Conservation (phyloP, 2,329 filamentous ascomycete species). For the Aspergillus caelatus region DNA sequence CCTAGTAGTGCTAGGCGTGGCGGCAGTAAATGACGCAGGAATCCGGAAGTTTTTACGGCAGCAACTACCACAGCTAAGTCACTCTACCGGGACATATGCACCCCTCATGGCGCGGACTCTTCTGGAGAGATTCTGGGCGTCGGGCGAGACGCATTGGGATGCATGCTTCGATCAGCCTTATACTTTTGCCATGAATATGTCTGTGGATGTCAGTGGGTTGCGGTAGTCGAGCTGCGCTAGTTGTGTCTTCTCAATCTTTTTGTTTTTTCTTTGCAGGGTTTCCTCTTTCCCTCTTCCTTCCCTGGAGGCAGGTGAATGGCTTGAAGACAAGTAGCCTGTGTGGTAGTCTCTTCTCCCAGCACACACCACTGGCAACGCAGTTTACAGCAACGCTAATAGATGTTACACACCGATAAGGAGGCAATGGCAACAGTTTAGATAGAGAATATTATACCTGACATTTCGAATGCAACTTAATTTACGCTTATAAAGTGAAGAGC, state of each 20-base stretch:
- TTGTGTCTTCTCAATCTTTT: neutral
- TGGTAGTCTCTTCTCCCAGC: too few species aligned
- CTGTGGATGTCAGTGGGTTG: conserved; percentile 11
- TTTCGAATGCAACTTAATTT: too few species aligned
- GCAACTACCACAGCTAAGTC: conserved; percentile 30
- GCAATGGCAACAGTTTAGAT: too few species aligned
- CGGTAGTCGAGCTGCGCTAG: neutral
- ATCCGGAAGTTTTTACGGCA: conserved; percentile 32
- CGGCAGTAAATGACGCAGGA: conserved; percentile 25
- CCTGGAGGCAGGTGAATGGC: too few species aligned
- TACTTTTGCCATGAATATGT: conserved; percentile 26
- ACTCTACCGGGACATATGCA: conserved; percentile 29
- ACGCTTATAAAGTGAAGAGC: too few species aligned
- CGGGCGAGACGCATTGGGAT: conserved; percentile 38
- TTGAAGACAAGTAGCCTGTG: too few species aligned
- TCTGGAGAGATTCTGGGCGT: conserved; percentile 41
- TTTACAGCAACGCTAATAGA: too few species aligned
- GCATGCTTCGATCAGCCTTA: conserved; percentile 43
- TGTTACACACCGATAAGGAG: too few species aligned
- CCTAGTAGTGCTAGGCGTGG: conserved; percentile 40
- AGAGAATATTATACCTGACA: too few species aligned
- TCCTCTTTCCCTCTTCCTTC: too few species aligned
- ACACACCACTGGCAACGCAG: too few species aligned
- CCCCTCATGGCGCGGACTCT: conserved; percentile 35
- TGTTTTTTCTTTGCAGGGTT: neutral